Base-by-base conservation (phyloP, 345 rosid genomes). In the Camelina hispida region DNA sequence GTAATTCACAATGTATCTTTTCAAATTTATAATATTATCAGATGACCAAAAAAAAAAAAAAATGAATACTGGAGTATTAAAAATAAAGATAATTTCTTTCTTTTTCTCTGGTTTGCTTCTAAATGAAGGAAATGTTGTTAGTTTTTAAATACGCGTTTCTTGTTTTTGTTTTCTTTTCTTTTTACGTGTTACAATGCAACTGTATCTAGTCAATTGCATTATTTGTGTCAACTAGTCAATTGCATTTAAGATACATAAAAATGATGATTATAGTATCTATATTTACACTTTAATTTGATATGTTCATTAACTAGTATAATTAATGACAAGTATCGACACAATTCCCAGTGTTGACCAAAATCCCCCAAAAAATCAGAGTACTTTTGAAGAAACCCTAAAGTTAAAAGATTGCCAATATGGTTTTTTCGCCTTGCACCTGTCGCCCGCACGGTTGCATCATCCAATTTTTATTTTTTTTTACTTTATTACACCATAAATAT, bases 271-370 rank as follows among this genome's bases (percentile, higher is more conserved):
- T 66, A 59, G 44, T 52, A 55, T 66, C 40, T 34, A 30, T 66
- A 58, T 75, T 42, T 38, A 56, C 43, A 74, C 37, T 66, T 47
- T 75, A 43, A 59, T 28, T 67, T 52, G 62, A 67, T 58, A 30
- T 32, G 10, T 66, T 74, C 60, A 66, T 52, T 73, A 42, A 68
- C 14, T 17, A 61, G 57, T 2, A 34, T 61, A 76, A 3, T 35
- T 71, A 79, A 62, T 67, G 74, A 48, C 2, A 66, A 67, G 40
- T 44, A 68, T 48, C 47, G 78, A 78, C 83, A 78, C 86, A 79
- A 80, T 79, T 83, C 86, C 88, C 85, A 72, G 69, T 80, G 84
- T 83, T 85, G 87, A 80, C 87, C 77, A 83, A 75, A 75, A 60
- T 62, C 79, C 80, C 71, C 62, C 71, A 68, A 68, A 56, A 25